These are phyloP conservation scores for Geranium rotundifolium DNA, from an alignment of 345 rosid genomes.

Conservation along the genomic window DNA sequence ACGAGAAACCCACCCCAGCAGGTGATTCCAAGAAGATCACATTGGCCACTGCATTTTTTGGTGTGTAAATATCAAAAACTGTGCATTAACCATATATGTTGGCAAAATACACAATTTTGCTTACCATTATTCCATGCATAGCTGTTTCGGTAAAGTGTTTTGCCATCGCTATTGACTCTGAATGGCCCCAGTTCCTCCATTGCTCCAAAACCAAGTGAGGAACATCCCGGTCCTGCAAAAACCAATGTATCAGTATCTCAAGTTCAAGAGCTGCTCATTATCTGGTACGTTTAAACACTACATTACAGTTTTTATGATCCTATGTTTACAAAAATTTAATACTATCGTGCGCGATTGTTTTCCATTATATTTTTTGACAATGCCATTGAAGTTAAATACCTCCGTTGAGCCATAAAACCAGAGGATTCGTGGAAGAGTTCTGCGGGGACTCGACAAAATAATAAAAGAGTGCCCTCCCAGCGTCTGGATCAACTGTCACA, in stretches of 20 bases:
- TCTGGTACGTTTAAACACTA: no score
- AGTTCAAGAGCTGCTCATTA: slow-evolving; percentile 18
- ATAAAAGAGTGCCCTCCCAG: slow-evolving; percentile 26
- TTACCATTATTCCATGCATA: slow-evolving; percentile 29
- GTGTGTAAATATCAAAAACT: neutral
- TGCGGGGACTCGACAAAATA: slow-evolving; percentile 29
- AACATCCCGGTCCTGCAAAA: slow-evolving; percentile 35
- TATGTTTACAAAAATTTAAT: no score
- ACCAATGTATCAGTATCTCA: slow-evolving; percentile 27
- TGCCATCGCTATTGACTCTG: slow-evolving; percentile 20
- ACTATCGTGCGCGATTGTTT: no score
- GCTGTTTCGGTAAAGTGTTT: slow-evolving; percentile 20
- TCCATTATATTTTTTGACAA: no score
- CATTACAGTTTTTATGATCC: no score
- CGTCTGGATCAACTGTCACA: slow-evolving; percentile 22
- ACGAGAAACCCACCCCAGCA: slow-evolving; percentile 10
- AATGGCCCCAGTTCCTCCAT: slow-evolving; percentile 34
- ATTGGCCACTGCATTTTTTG: slow-evolving; percentile 7
- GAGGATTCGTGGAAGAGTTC: slow-evolving; percentile 29
- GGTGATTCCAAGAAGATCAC: slow-evolving; percentile 13
- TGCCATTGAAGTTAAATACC: slow-evolving; percentile 5
- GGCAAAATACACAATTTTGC: neutral
- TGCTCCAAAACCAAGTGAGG: slow-evolving; percentile 34
- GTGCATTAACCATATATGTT: neutral
- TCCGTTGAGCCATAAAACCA: slow-evolving; percentile 32